phyloP scores from a whole-genome alignment of 805 yeast genomes.

The Grigorovia humatica region DNA sequence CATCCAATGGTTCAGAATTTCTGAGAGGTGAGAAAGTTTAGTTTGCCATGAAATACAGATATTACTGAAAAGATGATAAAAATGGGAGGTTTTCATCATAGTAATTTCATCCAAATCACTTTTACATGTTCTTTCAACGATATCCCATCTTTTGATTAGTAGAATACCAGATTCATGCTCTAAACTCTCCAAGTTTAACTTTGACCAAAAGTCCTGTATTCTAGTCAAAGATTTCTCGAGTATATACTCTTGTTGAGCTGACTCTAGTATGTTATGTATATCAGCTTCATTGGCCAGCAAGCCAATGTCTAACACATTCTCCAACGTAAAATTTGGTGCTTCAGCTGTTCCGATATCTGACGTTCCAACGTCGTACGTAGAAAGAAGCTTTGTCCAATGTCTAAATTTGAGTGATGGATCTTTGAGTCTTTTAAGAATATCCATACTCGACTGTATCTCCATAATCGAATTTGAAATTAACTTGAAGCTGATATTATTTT shows the following conservation, averaged over 20 bases:
- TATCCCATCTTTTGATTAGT: conserved; percentile 61
- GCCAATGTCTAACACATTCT: conserved; percentile 53
- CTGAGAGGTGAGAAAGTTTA: conserved; percentile 40
- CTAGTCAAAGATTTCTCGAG: conserved; percentile 46
- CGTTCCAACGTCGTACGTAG: conserved; percentile 18
- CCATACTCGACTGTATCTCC: background rate
- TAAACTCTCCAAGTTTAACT: conserved; percentile 40
- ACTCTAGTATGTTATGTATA: conserved; percentile 41
- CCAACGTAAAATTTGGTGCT: conserved; percentile 32
- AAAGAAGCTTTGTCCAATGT: conserved; percentile 53
- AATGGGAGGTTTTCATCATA: conserved; percentile 64
- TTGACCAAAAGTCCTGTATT: conserved; percentile 49
- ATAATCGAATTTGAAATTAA: background rate
- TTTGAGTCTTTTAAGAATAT: conserved; percentile 27
- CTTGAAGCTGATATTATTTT: background rate
- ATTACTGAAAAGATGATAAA: conserved; percentile 49
- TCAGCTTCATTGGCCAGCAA: conserved; percentile 34
- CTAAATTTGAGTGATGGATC: conserved; percentile 48
- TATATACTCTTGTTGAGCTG: conserved; percentile 64
- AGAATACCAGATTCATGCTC: conserved; percentile 41
- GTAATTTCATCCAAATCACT: conserved; percentile 52
- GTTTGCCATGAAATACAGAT: conserved; percentile 46
- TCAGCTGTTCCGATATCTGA: conserved; percentile 12
- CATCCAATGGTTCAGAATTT: conserved; percentile 58
- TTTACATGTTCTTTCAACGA: conserved; percentile 43